phyloP scores from a whole-genome alignment of 108 stramenopile species.

The Fragilariopsis cylindrus region DNA sequence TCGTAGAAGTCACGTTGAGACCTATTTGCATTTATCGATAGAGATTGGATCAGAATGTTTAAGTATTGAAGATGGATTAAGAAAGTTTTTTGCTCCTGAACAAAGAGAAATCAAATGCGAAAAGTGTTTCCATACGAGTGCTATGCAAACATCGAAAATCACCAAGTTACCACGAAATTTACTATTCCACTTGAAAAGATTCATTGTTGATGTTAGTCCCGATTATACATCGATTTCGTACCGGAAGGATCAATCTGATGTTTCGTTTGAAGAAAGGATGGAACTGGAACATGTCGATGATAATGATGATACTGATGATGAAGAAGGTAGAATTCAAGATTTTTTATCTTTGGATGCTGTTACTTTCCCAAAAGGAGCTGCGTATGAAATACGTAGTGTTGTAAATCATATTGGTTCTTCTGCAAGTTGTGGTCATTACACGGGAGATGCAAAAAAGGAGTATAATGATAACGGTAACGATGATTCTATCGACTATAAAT shows the following conservation, averaged over 20 bases:
- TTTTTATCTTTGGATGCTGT: conserved; percentile 36
- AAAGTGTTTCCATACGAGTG: conserved; percentile 71
- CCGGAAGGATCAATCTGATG: conserved; percentile 53
- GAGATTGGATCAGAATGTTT: conserved; percentile 40
- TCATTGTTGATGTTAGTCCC: conserved; percentile 55
- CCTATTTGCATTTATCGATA: conserved; percentile 51
- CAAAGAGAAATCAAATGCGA: conserved; percentile 82
- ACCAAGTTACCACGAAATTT: conserved; percentile 44
- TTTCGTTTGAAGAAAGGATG: conserved; percentile 38
- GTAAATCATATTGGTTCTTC: conserved; percentile 59
- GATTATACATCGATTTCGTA: conserved; percentile 49
- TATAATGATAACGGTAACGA: background rate
- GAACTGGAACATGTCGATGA: conserved; percentile 12
- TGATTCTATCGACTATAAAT: too few relatives aligned
- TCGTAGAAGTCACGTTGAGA: conserved; percentile 51
- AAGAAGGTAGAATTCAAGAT: conserved; percentile 23
- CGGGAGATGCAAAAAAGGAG: conserved; percentile 39
- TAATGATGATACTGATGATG: background rate
- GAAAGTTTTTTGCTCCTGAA: conserved; percentile 73
- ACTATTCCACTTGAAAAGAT: conserved; percentile 63
- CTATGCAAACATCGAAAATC: conserved; percentile 46
- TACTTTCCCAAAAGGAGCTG: background rate
- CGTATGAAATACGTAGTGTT: conserved; percentile 47
- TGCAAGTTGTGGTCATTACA: conserved; percentile 59
- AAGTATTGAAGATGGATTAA: conserved; percentile 51